A percentile compares a stretch with the other conserved stretches of the same genome.
Conservation (phyloP, 108 stramenopile genomes). For the Chaetoceros tenuissimus region DNA sequence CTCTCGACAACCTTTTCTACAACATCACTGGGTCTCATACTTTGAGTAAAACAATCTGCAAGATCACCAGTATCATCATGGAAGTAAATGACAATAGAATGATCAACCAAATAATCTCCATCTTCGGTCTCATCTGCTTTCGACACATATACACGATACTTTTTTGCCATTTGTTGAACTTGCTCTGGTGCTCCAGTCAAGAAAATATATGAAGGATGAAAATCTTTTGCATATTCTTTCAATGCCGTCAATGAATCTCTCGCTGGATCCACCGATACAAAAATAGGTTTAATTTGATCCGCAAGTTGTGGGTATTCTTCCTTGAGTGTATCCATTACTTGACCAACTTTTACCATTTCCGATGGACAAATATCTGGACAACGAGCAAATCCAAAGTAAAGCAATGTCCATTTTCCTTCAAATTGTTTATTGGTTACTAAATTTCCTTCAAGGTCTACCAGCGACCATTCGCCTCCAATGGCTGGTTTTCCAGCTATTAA, state of each 20-base stretch:
- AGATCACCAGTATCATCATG: constrained; percentile 94
- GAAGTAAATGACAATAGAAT: constrained; percentile 98
- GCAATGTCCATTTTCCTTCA: constrained; percentile 84
- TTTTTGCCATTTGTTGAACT: constrained; percentile 91
- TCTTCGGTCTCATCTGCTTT: constrained; percentile 93
- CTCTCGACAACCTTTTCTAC: constrained; percentile 84
- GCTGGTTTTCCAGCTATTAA: constrained; percentile 80
- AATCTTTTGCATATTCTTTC: constrained; percentile 88
- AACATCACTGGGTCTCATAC: constrained; percentile 85
- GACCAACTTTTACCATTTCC: constrained; percentile 96
- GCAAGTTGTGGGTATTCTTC: constrained; percentile 62
- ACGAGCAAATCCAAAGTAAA: constrained; percentile 99
- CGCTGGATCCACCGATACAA: constrained; percentile 96
- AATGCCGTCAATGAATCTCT: constrained; percentile 94
- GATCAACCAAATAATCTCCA: constrained; percentile 99
- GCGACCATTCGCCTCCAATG: constrained; percentile 84
- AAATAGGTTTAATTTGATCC: constrained; percentile 80
- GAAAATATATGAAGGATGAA: constrained; percentile 86
- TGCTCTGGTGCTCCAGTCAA: constrained; percentile 93
- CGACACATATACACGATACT: constrained; percentile 95
- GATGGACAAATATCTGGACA: constrained; percentile 99
- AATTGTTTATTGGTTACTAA: constrained; percentile 73
- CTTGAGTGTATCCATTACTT: constrained; percentile 85
- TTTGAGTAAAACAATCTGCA: constrained; percentile 97
- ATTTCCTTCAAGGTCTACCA: constrained; percentile 81